Evolutionary conservation across 306 rosid species (phyloP), one percentile per base, ranked within the genome.

Genomic region (Lupinus albus): DNA sequence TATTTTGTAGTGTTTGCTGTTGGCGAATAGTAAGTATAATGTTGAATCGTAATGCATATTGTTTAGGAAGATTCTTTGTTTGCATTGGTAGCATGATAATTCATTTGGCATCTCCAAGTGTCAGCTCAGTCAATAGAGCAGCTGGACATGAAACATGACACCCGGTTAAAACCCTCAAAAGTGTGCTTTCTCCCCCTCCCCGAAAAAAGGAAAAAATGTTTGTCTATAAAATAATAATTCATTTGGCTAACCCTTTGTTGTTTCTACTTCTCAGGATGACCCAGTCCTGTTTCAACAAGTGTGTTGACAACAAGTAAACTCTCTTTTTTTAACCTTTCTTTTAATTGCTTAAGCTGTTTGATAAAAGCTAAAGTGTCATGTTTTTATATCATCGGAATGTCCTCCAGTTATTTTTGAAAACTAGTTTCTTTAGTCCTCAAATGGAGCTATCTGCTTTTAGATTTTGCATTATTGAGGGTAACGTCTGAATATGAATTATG

Each of bases 241-340:
- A 25, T 7, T 28, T 38, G 68, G 69, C 58, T 72, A 72, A 78
- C 38, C 36, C n/a, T 5, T 73, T 54, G 36, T 74, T 53, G 48
- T 38, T 56, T 30, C 61, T 2, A 71, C 21, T 21, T 5, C 67
- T 60, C 96, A 93, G 99, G 96, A 89, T 90, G 69, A 90, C 97
- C 14, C 86, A 94, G 59, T 82, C 96, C n/a, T 93, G 97, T 72
- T 93, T 90, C 78, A 90, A 83, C 25, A 93, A 93, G 74, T 93
- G 99, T 47, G 88, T 93, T 25, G 99, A 93, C 66, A 93, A 88
- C 54, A 93, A 82, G 99, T 93, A 86, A 63, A 72, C 47, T 57
- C 52, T 66, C 14, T 25, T 25, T 2, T 50, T 7, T 15, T 38
- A 25, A 39, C 11, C 5, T 36, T 11, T 67, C 36, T 46, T 55